Percentiles rank a stretch among this genome's conserved stretches.
These are phyloP conservation scores for Yarrowia deformans DNA, from an alignment of 805 yeast species.

Conservation along the genomic window DNA sequence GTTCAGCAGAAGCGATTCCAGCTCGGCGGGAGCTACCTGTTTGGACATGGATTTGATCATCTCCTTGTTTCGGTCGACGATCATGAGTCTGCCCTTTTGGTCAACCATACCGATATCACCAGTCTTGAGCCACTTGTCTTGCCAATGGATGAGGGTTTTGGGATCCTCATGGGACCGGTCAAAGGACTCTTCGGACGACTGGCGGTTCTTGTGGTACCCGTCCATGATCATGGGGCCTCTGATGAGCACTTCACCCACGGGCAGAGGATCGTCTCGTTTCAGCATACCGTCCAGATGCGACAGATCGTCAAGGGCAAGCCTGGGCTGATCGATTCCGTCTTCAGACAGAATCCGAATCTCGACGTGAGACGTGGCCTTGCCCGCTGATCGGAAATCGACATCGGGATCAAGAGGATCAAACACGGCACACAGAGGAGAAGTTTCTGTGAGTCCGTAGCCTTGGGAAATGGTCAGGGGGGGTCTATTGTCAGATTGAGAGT, in stretches of 20 bases:
- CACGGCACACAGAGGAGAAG: background rate
- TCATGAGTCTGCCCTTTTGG: slow-evolving; percentile 56
- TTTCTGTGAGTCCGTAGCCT: slow-evolving; percentile 2
- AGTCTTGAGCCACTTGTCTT: slow-evolving; percentile 62
- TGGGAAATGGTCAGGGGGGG: slow-evolving; percentile 41
- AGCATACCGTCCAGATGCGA: background rate
- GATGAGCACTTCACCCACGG: slow-evolving; percentile 60
- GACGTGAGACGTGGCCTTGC: slow-evolving; percentile 10
- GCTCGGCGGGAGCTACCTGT: slow-evolving; percentile 93
- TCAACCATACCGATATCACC: slow-evolving; percentile 64
- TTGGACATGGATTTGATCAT: slow-evolving; percentile 58
- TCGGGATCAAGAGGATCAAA: slow-evolving; percentile 21
- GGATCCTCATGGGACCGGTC: slow-evolving; percentile 45
- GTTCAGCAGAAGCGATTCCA: slow-evolving; percentile 80
- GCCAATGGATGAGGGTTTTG: slow-evolving; percentile 9
- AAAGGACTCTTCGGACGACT: slow-evolving; percentile 57
- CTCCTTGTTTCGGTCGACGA: slow-evolving; percentile 53
- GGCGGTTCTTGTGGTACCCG: slow-evolving; percentile 58
- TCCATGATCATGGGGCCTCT: slow-evolving; percentile 63
- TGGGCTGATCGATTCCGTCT: slow-evolving; percentile 7
- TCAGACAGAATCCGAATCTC: slow-evolving; percentile 21
- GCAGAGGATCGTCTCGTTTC: slow-evolving; percentile 39
- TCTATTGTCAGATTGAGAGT: slow-evolving; percentile 23
- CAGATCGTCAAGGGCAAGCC: background rate
- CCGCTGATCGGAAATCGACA: slow-evolving; percentile 19